Evolutionary conservation across 345 rosid species (phyloP), one percentile per base, ranked within the genome.

Genomic region (Arabidopsis suecica): DNA sequence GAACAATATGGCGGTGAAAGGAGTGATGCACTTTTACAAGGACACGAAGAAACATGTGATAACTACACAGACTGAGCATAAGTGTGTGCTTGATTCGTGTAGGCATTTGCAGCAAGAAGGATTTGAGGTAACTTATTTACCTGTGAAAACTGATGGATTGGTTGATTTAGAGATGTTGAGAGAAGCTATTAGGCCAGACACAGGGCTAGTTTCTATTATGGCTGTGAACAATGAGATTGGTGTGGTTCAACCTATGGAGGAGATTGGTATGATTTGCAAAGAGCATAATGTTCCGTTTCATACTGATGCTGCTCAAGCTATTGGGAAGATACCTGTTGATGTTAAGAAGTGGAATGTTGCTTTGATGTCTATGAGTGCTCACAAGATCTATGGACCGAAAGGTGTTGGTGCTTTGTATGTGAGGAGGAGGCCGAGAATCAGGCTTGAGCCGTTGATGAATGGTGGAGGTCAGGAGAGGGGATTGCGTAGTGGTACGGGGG

Each of bases 391-490:
- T 37, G 99, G 91, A 40, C 99, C 99, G 0, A 93, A 93, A 83
- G 99, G 98, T 3, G 80, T 95, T 72, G 99, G 99, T 49, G 98
- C 98, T 74, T 69, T 95, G 82, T 95, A 88, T 57, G 74, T 89
- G 87, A 81, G 99, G 10, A 81, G 98, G 75, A 76, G 98, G 45
- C 99, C 97, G 0, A 81, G 97, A 40, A 87, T 95, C 7, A 68
- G 99, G 18, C 89, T 92, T 30, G 99, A 92, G 80, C 94, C 99
- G 0, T 83, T 90, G 68, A 95, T 95, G 86, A 95, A 89, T 55
- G 99, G 99, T 38, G 99, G 99, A 36, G 99, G 99, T 22, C 99
- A 95, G 78, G 99, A 95, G 91, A 89, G 99, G 61, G 99, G 99
- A 33, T 88, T 92, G 51, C 75, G 99, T 72, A 90, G 99, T 42